phyloP scores from a whole-genome alignment of 1,139 yeast species.

The Geotrichum aggregatum region DNA sequence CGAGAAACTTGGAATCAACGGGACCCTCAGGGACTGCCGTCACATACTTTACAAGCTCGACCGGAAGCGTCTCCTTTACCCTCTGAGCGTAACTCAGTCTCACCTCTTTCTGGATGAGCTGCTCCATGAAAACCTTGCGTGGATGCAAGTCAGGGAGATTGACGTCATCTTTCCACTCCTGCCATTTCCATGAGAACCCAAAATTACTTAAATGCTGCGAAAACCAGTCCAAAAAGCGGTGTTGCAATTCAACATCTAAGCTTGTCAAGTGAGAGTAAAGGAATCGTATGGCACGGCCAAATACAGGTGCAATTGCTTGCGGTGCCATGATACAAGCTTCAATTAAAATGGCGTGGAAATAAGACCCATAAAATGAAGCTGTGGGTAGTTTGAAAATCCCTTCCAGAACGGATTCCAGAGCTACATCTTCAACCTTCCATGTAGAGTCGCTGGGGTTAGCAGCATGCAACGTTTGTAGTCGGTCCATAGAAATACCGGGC shows the following conservation, averaged over 20 bases:
- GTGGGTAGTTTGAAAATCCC: conserved; percentile 73
- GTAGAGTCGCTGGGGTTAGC: conserved; percentile 44
- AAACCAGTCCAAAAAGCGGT: conserved; percentile 85
- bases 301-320: conserved; percentile 88
- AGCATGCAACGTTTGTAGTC: conserved; percentile 49
- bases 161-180: conserved; percentile 61
- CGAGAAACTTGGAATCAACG: conserved; percentile 38
- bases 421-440: conserved; percentile 88
- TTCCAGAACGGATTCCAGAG: conserved; percentile 75
- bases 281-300: conserved; percentile 88
- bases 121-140: conserved; percentile 65
- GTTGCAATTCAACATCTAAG: conserved; percentile 71
- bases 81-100: conserved; percentile 68
- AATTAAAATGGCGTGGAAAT: conserved; percentile 80
- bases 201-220: conserved; percentile 89
- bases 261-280: conserved; percentile 65
- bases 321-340: conserved; percentile 86
- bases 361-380: conserved; percentile 32
- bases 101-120: conserved; percentile 77
- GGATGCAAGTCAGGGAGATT: conserved; percentile 55
- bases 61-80: conserved; percentile 71
- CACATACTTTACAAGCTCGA: conserved; percentile 63
- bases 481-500: conserved; percentile 79
- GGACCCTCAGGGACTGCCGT: conserved; percentile 46
- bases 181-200: conserved; percentile 97